These are phyloP conservation scores for Artomyces pyxidatus DNA, from an alignment of 768 basidiomycete species.

Conservation along the genomic window DNA sequence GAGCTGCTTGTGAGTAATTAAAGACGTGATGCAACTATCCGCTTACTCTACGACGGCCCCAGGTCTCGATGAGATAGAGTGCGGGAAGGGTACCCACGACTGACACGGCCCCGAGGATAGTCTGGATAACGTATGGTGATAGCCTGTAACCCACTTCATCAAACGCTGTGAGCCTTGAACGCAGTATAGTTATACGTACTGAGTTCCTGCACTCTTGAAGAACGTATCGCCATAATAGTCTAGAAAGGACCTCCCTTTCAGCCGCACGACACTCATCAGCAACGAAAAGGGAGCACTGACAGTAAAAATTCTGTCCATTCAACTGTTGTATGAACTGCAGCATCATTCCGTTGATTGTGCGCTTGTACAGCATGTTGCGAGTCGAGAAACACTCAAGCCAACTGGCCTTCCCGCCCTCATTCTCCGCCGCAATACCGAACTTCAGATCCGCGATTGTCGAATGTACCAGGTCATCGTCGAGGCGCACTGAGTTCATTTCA, in stretches of 20 bases:
- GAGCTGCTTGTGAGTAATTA: background rate
- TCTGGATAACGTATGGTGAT: slow-evolving; percentile 66
- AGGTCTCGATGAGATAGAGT: slow-evolving; percentile 58
- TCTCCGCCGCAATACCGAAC: slow-evolving; percentile 60
- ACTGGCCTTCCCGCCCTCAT: slow-evolving; percentile 71
- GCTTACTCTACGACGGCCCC: slow-evolving; percentile 62
- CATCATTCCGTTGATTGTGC: slow-evolving; percentile 78
- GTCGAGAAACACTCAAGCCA: slow-evolving; percentile 75
- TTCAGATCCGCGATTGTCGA: slow-evolving; percentile 59
- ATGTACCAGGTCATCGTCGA: slow-evolving; percentile 48
- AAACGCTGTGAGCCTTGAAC: too few relatives aligned
- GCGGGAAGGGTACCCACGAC: slow-evolving; percentile 68
- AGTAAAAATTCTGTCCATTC: slow-evolving; percentile 78
- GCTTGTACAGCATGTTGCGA: slow-evolving; percentile 59
- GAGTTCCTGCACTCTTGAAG: slow-evolving; percentile 66
- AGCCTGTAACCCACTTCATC: slow-evolving; percentile 28
- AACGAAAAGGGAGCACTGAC: slow-evolving; percentile 31
- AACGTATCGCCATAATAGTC: slow-evolving; percentile 78
- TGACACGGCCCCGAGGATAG: slow-evolving; percentile 67
- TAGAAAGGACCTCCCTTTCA: too few relatives aligned
- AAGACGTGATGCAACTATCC: background rate
- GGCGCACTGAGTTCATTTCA: slow-evolving; percentile 52
- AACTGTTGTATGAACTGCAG: slow-evolving; percentile 75
- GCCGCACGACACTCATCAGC: too few relatives aligned
- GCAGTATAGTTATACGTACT: slow-evolving; percentile 31